These are phyloP conservation scores for Saccharomycopsis babjevae DNA, from an alignment of 805 yeast genomes.

Conservation along the genomic window DNA sequence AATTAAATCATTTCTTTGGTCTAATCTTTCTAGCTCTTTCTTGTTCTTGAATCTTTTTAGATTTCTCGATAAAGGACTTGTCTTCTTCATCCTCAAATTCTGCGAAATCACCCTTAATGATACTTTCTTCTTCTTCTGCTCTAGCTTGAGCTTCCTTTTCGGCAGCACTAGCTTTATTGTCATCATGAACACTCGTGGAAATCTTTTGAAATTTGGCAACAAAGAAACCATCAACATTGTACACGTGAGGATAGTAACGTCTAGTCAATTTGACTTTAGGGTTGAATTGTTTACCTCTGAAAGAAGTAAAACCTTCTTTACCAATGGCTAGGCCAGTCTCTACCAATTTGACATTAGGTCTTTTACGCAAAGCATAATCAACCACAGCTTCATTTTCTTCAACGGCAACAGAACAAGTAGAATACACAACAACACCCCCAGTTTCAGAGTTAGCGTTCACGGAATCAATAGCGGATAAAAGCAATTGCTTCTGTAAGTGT, in stretches of 20 bases:
- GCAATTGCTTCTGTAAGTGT: constrained; percentile 87
- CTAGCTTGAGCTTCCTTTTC: constrained; percentile 79
- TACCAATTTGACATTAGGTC: constrained; percentile 92
- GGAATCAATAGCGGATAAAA: constrained; percentile 92
- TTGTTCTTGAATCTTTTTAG: constrained; percentile 53
- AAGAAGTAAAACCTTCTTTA: constrained; percentile 89
- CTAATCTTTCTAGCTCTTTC: constrained; percentile 69
- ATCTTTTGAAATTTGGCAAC: constrained; percentile 94
- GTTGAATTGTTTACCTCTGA: constrained; percentile 85
- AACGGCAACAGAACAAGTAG: constrained; percentile 96
- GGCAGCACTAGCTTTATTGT: constrained; percentile 75
- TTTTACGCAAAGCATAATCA: constrained; percentile 91
- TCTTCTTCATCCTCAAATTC: constrained; percentile 71
- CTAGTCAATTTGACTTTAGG: constrained; percentile 70
- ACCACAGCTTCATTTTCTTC: constrained; percentile 98
- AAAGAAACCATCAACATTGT: constrained; percentile 96
- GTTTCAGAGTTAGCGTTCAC: constrained; percentile 87
- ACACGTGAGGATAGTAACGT: constrained; percentile 96
- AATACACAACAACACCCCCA: constrained; percentile 91
- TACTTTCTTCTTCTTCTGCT: constrained; percentile 60
- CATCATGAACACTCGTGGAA: constrained; percentile 78
- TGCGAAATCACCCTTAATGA: constrained; percentile 81
- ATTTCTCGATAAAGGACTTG: constrained; percentile 55
- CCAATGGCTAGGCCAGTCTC: constrained; percentile 91
- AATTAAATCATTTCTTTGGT: constrained; percentile 18